Base-by-base conservation (phyloP, 768 basidiomycete species). In the Mycena galopus region DNA sequence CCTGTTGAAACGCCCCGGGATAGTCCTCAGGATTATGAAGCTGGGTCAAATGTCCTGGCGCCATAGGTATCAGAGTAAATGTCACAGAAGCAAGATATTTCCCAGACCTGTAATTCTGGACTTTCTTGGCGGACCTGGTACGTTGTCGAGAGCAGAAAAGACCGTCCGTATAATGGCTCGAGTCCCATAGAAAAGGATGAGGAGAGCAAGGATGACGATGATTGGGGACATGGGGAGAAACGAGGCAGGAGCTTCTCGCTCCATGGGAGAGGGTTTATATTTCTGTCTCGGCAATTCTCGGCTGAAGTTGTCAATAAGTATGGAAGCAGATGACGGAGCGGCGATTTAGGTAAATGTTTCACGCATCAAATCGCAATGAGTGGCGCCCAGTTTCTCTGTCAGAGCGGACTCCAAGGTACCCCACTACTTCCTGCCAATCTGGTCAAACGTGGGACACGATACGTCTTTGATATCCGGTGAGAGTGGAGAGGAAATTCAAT, bases 211-310 rank as follows among this genome's bases (percentile, higher is more conserved):
- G n/a, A n/a, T n/a, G n/a, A n/a, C n/a, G n/a, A n/a, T n/a, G n/a
- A n/a, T n/a, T n/a, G n/a, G n/a, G n/a, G n/a, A 50, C 47, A 50
- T n/a, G 47, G 47, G 47, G 47, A 50, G 47, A 50, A 23, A 50
- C 47, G 47, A 50, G 47, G 47, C 47, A 50, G 47, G 47, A 50
- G 47, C 47, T 50, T 50, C 47, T 50, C 47, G 47, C 47, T 50
- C 47, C 23, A 50, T 50, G 47, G 47, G 47, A 50, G n/a, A 50
- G 47, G 47, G 47, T 50, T 50, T 50, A 50, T 50, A 50, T 50
- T 44, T 50, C 23, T 50, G 47, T 50, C 8, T 50, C 47, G 47
- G 47, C 47, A 50, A 50, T 50, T 50, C 47, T 50, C 47, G 47
- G 47, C 47, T 50, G 47, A 50, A 50, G 47, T 50, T 50, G 47